Percentiles rank a stretch among this genome's conserved stretches.
Evolutionary conservation across 148 eudicot genomes (phyloP).

Genomic region (Nepenthes gracilis): DNA sequence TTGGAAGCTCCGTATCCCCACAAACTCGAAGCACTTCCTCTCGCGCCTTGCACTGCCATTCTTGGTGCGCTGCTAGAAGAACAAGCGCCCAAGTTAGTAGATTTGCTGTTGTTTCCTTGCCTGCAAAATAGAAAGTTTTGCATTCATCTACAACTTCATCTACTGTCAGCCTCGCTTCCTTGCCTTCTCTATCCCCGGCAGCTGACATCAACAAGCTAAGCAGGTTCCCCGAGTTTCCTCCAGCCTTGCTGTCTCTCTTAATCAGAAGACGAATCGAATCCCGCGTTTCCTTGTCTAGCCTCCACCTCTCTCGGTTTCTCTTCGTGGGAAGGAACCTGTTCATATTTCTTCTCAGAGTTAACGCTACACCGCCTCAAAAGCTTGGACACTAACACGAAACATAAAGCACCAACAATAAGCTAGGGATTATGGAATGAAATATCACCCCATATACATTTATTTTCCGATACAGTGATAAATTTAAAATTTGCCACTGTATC

Average conservation of each 20-base stretch:
- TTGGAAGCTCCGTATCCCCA: constrained; percentile 23
- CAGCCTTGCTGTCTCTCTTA: constrained; percentile 12
- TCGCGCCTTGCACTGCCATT: constrained; percentile 65
- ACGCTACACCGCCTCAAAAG: no score
- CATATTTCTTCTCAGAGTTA: background rate
- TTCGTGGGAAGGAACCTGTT: constrained; percentile 61
- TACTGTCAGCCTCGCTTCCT: constrained; percentile 30
- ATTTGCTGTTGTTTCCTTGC: constrained; percentile 78
- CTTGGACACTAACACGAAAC: no score
- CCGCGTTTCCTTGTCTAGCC: constrained; percentile 55
- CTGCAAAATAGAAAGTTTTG: constrained; percentile 86
- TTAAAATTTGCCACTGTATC: no score
- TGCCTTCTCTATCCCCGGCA: constrained; percentile 25
- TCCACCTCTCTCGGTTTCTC: constrained; percentile 54
- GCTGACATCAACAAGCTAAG: constrained; percentile 35
- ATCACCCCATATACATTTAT: no score
- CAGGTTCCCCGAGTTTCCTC: constrained; percentile 29
- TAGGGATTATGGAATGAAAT: no score
- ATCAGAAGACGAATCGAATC: constrained; percentile 39
- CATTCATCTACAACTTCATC: constrained; percentile 72
- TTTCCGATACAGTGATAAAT: no score
- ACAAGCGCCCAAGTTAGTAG: constrained; percentile 67
- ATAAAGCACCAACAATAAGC: no score
- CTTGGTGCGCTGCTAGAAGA: constrained; percentile 52
- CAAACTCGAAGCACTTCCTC: constrained; percentile 46